Percentiles rank a stretch among this genome's conserved stretches.
Conservation (phyloP, 1,284 basidiomycete genomes). For the Stygiomarasmius scandens region DNA sequence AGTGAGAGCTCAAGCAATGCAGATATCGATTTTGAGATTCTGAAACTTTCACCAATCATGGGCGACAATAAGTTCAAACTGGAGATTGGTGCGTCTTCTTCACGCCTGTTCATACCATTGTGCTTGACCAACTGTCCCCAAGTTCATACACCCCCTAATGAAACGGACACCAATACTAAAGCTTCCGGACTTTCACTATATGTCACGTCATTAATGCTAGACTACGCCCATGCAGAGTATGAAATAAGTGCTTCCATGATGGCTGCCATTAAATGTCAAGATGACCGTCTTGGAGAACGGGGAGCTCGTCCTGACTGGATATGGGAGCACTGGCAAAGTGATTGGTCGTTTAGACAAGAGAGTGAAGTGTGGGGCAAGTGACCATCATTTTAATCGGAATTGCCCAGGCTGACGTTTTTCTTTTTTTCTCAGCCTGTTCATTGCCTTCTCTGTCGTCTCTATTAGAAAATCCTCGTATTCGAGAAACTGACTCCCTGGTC, state of each 20-base stretch:
- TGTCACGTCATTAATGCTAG: conserved; percentile 66
- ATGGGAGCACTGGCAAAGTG: conserved; percentile 70
- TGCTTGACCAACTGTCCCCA: background rate
- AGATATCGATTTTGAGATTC: conserved; percentile 54
- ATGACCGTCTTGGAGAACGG: conserved; percentile 60
- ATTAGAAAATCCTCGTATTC: conserved; percentile 59
- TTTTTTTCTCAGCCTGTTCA: conserved; percentile 51
- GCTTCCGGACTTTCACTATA: conserved; percentile 57
- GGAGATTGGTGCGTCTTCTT: conserved; percentile 52
- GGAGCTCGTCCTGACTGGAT: conserved; percentile 72
- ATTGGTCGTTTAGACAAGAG: conserved; percentile 67
- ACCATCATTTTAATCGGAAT: background rate
- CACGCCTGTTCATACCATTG: background rate
- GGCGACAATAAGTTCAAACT: conserved; percentile 76
- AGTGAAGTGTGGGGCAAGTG: conserved; percentile 71
- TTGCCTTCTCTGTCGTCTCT: conserved; percentile 66
- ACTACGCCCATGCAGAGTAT: conserved; percentile 59
- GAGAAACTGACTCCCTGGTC: conserved; percentile 65
- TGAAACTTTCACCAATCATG: conserved; percentile 66
- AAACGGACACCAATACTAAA: conserved; percentile 25
- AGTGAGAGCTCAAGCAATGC: background rate
- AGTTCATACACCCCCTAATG: conserved; percentile 32
- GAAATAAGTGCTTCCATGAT: conserved; percentile 70
- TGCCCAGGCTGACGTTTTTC: conserved; percentile 1
- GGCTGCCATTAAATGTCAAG: conserved; percentile 70